phyloP scores from a whole-genome alignment of 441 rosid species.

The Adansonia gregorii region DNA sequence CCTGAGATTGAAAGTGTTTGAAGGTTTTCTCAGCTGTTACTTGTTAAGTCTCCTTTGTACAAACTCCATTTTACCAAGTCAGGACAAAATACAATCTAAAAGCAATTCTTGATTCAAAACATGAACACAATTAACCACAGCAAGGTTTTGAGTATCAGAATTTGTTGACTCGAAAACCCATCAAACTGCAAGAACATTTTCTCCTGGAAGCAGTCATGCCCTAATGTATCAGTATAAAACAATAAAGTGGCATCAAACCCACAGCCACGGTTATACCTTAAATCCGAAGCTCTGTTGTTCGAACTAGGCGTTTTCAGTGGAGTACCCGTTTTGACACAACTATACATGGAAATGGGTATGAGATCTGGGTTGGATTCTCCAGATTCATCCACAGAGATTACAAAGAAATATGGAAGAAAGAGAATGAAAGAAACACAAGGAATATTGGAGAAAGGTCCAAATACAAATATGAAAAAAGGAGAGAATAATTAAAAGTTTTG shows the following conservation, averaged over 20 bases:
- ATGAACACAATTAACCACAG: not conserved
- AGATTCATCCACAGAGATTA: too few relatives aligned
- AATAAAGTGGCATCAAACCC: not conserved
- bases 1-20: slow-evolving; percentile 65
- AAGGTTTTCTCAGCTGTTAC: slow-evolving; percentile 75
- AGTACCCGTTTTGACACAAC: too few relatives aligned
- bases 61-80: slow-evolving; percentile 22
- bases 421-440: not conserved
- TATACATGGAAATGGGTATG: too few relatives aligned
- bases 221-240: not conserved
- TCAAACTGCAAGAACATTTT: slow-evolving; percentile 7
- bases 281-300: not conserved
- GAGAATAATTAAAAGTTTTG: not conserved
- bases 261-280: not conserved
- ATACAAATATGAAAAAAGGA: not conserved
- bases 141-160: slow-evolving; percentile 4
- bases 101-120: slow-evolving; percentile 3
- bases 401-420: not conserved
- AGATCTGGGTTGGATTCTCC: too few relatives aligned
- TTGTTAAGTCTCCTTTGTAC: slow-evolving; percentile 53
- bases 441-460: not conserved
- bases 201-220: not conserved
- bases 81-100: slow-evolving; percentile 20
- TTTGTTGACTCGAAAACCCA: not conserved
- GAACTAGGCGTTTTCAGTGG: too few relatives aligned